A percentile compares a stretch with the other conserved stretches of the same genome.
phyloP scores from a whole-genome alignment of 371 early-diverging fungal genomes.

The Phascolomyces articulosus region DNA sequence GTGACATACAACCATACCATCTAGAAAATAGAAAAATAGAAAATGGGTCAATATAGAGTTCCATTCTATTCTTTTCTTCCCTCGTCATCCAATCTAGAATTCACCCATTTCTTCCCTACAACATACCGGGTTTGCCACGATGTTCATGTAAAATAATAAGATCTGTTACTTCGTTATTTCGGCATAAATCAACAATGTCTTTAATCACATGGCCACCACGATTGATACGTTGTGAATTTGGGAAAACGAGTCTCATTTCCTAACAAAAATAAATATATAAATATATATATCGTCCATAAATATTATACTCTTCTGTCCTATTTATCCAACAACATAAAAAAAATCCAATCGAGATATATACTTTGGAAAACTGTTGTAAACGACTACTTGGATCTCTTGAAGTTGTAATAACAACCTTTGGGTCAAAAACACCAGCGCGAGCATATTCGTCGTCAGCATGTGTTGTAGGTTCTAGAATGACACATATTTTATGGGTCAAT shows the following conservation, averaged over 20 bases:
- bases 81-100: too few species aligned
- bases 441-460: conserved; percentile 98
- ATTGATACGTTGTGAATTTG: conserved; percentile 97
- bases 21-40: conserved; percentile 43
- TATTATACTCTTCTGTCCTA: too few species aligned
- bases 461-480: conserved; percentile 62
- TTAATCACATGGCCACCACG: conserved; percentile 96
- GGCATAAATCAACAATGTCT: conserved; percentile 95
- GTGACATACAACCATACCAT: conserved; percentile 95
- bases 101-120: not conserved
- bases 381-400: conserved; percentile 96
- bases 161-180: conserved; percentile 95
- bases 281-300: too few species aligned
- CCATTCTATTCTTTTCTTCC: not conserved
- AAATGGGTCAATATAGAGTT: not conserved
- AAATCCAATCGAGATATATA: conserved; percentile 8
- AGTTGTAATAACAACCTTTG: conserved; percentile 97
- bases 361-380: conserved; percentile 95
- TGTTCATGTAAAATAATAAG: conserved; percentile 97
- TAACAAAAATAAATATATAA: conserved; percentile 10
- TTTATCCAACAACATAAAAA: too few species aligned
- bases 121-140: conserved; percentile 96
- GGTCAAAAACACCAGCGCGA: conserved; percentile 89
- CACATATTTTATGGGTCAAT: too few species aligned
- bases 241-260: conserved; percentile 96